Conservation (phyloP, 2,329 filamentous ascomycete genomes). For the Colletotrichum godetiae region DNA sequence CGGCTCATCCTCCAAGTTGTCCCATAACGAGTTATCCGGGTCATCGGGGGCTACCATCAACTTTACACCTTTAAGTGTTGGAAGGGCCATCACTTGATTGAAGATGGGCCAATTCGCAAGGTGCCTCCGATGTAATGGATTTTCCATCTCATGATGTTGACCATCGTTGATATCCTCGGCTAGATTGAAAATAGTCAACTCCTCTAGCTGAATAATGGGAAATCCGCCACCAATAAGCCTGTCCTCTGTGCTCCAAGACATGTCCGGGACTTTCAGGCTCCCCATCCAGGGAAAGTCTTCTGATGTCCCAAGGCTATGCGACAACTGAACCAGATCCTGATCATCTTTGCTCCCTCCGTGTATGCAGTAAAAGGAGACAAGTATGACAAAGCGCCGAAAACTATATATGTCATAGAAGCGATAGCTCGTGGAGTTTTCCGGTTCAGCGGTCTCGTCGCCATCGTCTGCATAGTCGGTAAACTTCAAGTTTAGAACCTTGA, state of each 20-base stretch:
- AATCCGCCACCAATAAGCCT: neutral
- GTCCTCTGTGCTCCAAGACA: neutral
- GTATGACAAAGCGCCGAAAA: neutral
- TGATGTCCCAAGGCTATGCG: neutral
- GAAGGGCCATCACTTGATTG: neutral
- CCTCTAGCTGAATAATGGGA: neutral
- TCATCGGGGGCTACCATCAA: neutral
- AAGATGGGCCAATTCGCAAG: neutral
- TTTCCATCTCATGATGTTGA: neutral
- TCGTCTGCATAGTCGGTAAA: neutral
- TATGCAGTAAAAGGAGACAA: neutral
- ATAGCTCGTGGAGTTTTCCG: neutral
- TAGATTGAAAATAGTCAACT: neutral
- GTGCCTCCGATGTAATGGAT: neutral
- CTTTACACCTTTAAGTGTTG: neutral
- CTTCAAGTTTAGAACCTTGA: neutral
- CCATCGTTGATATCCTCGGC: neutral
- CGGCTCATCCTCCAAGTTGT: neutral
- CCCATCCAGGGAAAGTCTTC: neutral
- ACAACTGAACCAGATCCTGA: neutral
- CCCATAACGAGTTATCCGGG: neutral
- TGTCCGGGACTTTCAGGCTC: neutral
- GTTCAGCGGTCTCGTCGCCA: neutral
- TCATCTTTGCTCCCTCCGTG: neutral
- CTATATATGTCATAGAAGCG: neutral